Conservation (phyloP, 2,329 filamentous ascomycete species). For the Claviceps cyperi region DNA sequence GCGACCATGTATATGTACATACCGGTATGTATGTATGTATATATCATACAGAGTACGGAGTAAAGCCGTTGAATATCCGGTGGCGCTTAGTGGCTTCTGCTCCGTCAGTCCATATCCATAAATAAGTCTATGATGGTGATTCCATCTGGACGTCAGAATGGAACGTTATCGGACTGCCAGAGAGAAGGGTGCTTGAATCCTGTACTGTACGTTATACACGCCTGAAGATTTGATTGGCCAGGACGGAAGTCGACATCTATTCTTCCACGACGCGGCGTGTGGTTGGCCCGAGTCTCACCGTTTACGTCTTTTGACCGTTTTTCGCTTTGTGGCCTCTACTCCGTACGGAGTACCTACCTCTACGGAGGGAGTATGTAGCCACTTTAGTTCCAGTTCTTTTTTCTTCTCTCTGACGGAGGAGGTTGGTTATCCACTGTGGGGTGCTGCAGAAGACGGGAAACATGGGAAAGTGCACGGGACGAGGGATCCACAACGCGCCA, state of each 20-base stretch:
- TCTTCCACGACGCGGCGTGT: not conserved
- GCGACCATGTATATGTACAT: no score
- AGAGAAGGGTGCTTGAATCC: not conserved
- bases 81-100: not conserved
- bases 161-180: not conserved
- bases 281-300: not conserved
- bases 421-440: slow-evolving; percentile 2
- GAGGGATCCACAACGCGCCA: not conserved
- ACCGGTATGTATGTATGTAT: no score
- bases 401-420: not conserved
- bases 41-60: not conserved
- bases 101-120: not conserved
- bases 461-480: no score
- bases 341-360: no score
- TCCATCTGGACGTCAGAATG: not conserved
- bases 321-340: not conserved
- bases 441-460: no score
- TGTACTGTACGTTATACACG: not conserved
- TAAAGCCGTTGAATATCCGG: not conserved
- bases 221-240: not conserved
- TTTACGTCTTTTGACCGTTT: not conserved
- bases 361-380: no score
- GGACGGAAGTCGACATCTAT: not conserved
- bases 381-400: not conserved
- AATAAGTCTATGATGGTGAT: not conserved